These are phyloP conservation scores for Microdochium bolleyi DNA, from an alignment of 2,329 filamentous ascomycete species.

Conservation along the genomic window DNA sequence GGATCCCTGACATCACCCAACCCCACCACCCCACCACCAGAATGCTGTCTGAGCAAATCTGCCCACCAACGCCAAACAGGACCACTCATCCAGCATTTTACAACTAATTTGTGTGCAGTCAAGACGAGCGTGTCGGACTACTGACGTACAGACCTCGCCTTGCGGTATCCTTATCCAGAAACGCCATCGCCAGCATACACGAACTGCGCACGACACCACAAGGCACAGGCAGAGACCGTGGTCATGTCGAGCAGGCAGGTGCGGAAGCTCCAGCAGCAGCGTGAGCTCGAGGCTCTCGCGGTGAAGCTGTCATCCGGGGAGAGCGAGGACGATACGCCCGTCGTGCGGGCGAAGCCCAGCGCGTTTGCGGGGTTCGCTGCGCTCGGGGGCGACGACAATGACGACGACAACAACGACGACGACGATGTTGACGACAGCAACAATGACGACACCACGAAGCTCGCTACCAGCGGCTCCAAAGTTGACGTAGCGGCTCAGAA, in stretches of 20 bases:
- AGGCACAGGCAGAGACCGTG: no score
- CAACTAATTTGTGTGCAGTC: no score
- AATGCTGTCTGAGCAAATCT: background rate
- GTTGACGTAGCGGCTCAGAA: slow-evolving; percentile 10
- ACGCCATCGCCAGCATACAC: no score
- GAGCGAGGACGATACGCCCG: slow-evolving; percentile 22
- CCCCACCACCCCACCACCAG: background rate
- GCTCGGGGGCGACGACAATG: slow-evolving; percentile 34
- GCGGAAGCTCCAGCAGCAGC: slow-evolving; percentile 35
- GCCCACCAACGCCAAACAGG: no score
- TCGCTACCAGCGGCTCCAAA: slow-evolving; percentile 7
- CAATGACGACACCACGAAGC: slow-evolving; percentile 11
- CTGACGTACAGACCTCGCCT: no score
- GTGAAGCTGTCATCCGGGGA: slow-evolving; percentile 27
- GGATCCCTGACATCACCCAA: background rate
- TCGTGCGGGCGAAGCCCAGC: slow-evolving; percentile 32
- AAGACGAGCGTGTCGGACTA: no score
- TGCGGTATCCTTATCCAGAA: no score
- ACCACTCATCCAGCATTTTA: no score
- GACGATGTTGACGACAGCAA: slow-evolving; percentile 23
- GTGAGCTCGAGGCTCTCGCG: slow-evolving; percentile 30
- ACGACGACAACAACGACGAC: slow-evolving; percentile 27
- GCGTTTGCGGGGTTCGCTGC: slow-evolving; percentile 43
- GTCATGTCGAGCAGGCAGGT: slow-evolving; percentile 22
- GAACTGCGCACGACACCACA: no score